Evolutionary conservation across 75 land plant genomes (phyloP), one percentile per base, ranked within the genome.

Genomic region (Ceratopteris richardii): DNA sequence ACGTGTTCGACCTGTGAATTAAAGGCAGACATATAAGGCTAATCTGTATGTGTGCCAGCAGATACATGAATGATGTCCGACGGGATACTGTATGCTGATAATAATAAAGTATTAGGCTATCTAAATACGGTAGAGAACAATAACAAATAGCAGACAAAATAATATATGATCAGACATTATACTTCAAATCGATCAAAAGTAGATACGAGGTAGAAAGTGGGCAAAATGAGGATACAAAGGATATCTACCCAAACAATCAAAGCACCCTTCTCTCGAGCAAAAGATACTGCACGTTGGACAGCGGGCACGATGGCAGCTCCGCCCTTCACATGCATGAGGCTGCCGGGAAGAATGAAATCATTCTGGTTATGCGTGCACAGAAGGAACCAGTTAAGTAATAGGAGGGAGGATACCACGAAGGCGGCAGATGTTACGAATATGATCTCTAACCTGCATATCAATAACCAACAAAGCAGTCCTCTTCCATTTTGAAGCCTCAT

Each of bases 231-330:
- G n/a, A n/a, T n/a, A n/a, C n/a, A n/a, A 39, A 44, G 16, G 21
- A 37, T 12, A 36, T 24, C 41, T 68, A 92, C 98, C 98, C 98
- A 92, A 44, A 88, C 68, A 36, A 91, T 58, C 17, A 75, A 64
- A 1, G 76, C 60, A 43, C 89, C 84, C 30, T 87, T 79, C 46
- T 69, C 56, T 31, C 98, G 65, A 29, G 90, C 86, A 29, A 78
- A 55, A 25, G 71, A 57, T 33, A 92, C 84, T 17, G 95, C 78
- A 17, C 69, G 69, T 17, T 66, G 46, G 19, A 92, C 86, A 30
- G 69, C 72, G 51, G 89, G 82, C 9, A 92, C 81, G 22, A 88
- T 65, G 3, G 75, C 68, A 12, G 70, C 62, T 2, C 84, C 98
- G 9, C 89, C 89, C 33, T 61, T 53, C 7, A 92, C 89, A 22